phyloP scores from a whole-genome alignment of 495 filamentous ascomycete species.

The Cairneyella variabilis region DNA sequence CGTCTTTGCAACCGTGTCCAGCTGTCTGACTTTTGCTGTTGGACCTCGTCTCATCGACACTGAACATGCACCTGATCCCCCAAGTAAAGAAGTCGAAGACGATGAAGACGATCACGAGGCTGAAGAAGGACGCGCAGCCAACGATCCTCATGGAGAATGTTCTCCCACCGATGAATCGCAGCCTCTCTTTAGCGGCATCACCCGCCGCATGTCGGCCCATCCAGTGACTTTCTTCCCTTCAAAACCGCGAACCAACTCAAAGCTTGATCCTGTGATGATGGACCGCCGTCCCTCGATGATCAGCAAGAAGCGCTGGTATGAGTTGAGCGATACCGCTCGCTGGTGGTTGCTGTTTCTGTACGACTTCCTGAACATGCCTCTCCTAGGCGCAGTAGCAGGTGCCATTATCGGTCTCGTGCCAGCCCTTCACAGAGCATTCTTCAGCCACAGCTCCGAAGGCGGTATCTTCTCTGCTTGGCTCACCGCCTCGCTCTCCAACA shows the following conservation, averaged over 20 bases:
- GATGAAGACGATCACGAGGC: slow-evolving; percentile 26
- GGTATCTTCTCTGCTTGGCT: slow-evolving; percentile 71
- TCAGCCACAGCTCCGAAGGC: slow-evolving; percentile 57
- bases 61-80: slow-evolving; percentile 35
- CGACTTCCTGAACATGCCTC: slow-evolving; percentile 59
- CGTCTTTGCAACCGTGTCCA: slow-evolving; percentile 43
- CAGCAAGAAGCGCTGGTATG: slow-evolving; percentile 33
- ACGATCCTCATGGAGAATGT: slow-evolving; percentile 18
- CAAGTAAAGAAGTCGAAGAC: slow-evolving; percentile 29
- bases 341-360: slow-evolving; percentile 41
- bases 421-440: slow-evolving; percentile 61
- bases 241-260: not conserved
- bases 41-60: slow-evolving; percentile 57
- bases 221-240: slow-evolving; percentile 18
- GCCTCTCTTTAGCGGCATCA: not conserved
- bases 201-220: not conserved
- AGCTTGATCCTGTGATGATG: not conserved
- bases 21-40: slow-evolving; percentile 52
- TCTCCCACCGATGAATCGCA: slow-evolving; percentile 9
- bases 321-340: slow-evolving; percentile 33
- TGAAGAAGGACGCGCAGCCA: too few species aligned
- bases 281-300: slow-evolving; percentile 26
- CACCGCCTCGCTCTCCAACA: slow-evolving; percentile 59
- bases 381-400: slow-evolving; percentile 62
- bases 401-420: slow-evolving; percentile 60